These are phyloP conservation scores for Hortaea werneckii DNA, from an alignment of 2,329 filamentous ascomycete genomes.

Conservation along the genomic window DNA sequence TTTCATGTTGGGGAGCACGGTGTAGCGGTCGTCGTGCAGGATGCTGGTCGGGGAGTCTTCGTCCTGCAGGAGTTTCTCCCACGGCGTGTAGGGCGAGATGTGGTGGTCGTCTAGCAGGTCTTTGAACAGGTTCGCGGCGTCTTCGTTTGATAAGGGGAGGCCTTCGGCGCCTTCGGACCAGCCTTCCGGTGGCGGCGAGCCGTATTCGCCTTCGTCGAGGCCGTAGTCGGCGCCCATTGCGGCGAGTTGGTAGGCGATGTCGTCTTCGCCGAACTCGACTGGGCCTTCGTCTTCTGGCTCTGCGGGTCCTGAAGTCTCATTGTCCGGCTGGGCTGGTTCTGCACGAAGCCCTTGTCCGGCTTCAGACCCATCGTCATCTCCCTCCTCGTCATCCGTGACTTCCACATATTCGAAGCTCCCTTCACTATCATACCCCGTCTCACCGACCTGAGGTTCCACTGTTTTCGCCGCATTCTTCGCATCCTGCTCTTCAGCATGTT, in stretches of 20 bases:
- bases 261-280: slow-evolving; percentile 83
- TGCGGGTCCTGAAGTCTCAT: slow-evolving; percentile 30
- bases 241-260: slow-evolving; percentile 84
- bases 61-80: slow-evolving; percentile 74
- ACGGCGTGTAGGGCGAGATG: slow-evolving; percentile 80
- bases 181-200: slow-evolving; percentile 55
- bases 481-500: slow-evolving; percentile 45
- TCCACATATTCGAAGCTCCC: slow-evolving; percentile 67
- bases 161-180: slow-evolving; percentile 62
- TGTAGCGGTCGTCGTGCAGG: slow-evolving; percentile 79
- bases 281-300: slow-evolving; percentile 53
- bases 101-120: slow-evolving; percentile 74
- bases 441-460: slow-evolving; percentile 16
- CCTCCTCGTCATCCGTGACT: slow-evolving; percentile 50
- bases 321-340: slow-evolving; percentile 9
- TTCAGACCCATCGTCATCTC: slow-evolving; percentile 32
- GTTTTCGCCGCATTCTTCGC: slow-evolving; percentile 46
- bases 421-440: slow-evolving; percentile 48
- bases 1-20: slow-evolving; percentile 70
- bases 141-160: slow-evolving; percentile 59
- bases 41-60: slow-evolving; percentile 53
- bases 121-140: slow-evolving; percentile 68
- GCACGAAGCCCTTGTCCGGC: not conserved
- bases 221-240: slow-evolving; percentile 82
- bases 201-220: slow-evolving; percentile 66